Evolutionary conservation across 2,329 filamentous ascomycete genomes (phyloP).

Genomic region (Seiridium unicorne): DNA sequence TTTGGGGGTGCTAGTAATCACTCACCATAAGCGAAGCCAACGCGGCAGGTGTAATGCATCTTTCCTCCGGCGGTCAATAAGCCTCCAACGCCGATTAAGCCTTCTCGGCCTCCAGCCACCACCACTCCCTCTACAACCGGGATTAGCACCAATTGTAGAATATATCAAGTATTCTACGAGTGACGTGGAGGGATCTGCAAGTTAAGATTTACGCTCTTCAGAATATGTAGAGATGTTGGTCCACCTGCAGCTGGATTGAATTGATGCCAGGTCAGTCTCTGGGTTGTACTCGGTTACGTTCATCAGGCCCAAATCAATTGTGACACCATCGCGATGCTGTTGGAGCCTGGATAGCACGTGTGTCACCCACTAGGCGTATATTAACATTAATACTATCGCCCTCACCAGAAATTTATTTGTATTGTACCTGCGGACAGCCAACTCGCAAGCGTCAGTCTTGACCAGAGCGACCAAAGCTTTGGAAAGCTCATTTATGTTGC

Average conservation of each 20-base stretch:
- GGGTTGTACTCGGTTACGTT: conserved; percentile 23
- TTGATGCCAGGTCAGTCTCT: conserved; percentile 23
- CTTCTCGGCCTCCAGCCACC: conserved; percentile 12
- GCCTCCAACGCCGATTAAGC: conserved; percentile 17
- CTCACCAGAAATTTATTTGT: conserved; percentile 12
- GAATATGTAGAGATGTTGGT: conserved; percentile 8
- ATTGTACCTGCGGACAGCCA: conserved; percentile 13
- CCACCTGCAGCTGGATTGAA: conserved; percentile 12
- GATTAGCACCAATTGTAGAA: background rate
- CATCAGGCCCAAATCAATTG: conserved; percentile 16
- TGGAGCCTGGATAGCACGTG: conserved; percentile 6
- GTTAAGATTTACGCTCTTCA: conserved; percentile 3
- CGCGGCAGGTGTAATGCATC: conserved; percentile 16
- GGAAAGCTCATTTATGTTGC: conserved; percentile 16
- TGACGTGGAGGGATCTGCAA: background rate
- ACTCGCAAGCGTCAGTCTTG: conserved; percentile 9
- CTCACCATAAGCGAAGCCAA: conserved; percentile 40
- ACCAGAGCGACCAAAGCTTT: conserved; percentile 13
- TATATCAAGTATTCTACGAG: too few species aligned
- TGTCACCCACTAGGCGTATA: conserved; percentile 5
- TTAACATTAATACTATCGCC: background rate
- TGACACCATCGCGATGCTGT: conserved; percentile 14
- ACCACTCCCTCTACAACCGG: conserved; percentile 9
- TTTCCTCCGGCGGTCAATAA: conserved; percentile 17
- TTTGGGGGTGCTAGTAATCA: conserved; percentile 18